These are phyloP conservation scores for Babesia ovis DNA, from an alignment of 169 alveolate genomes.

Conservation along the genomic window DNA sequence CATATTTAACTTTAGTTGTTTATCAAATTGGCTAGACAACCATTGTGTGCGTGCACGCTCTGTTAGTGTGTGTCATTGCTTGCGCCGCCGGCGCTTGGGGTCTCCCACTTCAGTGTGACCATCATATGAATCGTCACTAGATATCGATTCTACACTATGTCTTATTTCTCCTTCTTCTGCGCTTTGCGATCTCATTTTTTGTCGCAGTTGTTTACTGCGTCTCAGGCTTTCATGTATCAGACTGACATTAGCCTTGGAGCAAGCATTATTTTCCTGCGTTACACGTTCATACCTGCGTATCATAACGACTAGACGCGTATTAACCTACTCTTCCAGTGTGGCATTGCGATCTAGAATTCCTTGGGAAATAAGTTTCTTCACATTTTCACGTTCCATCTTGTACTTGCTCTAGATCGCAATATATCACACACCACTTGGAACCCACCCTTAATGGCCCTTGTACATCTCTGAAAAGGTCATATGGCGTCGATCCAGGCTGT, in stretches of 20 bases:
- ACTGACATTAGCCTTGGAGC: conserved; percentile 1
- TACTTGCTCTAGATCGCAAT: conserved; percentile 8
- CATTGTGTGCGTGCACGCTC: conserved; percentile 3
- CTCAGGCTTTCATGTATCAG: conserved; percentile 30
- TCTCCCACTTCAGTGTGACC: neutral
- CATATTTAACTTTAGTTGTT: neutral
- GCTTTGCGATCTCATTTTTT: conserved; percentile 5
- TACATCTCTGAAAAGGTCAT: conserved; percentile 60
- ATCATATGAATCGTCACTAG: conserved; percentile 9
- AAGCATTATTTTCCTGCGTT: neutral
- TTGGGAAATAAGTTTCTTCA: conserved; percentile 12
- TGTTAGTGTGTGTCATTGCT: conserved; percentile 26
- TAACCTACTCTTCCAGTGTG: conserved; percentile 8
- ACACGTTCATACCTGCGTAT: conserved; percentile 15
- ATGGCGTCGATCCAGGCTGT: conserved; percentile 69
- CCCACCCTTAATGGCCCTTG: conserved; percentile 40
- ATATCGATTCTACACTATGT: neutral
- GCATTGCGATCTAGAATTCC: conserved; percentile 30
- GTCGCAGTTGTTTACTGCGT: neutral
- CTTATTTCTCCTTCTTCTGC: conserved; percentile 38
- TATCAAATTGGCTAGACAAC: neutral
- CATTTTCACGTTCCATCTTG: conserved; percentile 30
- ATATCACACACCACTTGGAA: neutral
- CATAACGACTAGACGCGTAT: neutral
- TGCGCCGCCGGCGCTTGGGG: conserved; percentile 30